Percentiles rank a stretch among this genome's conserved stretches.
Evolutionary conservation across 208 protist species (phyloP).

Genomic region (Trypanosoma vivax): DNA sequence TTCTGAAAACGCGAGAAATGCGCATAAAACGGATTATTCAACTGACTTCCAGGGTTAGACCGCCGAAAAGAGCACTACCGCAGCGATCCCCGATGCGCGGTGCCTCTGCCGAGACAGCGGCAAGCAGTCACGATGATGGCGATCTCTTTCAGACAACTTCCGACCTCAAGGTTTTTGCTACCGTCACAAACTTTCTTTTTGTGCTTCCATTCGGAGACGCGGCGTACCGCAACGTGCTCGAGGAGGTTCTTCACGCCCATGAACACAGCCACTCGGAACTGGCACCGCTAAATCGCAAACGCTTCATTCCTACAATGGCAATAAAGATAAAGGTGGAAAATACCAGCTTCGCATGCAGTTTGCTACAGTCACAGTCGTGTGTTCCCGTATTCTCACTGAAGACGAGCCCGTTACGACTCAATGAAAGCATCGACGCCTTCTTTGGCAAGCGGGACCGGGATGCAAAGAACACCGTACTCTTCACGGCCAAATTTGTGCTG

Average conservation of each 20-base stretch:
- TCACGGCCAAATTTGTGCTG: constrained; percentile 45
- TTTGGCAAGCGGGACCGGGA: neutral
- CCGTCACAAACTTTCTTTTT: constrained; percentile 59
- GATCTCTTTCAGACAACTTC: constrained; percentile 31
- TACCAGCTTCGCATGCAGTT: constrained; percentile 44
- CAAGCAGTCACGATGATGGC: constrained; percentile 7
- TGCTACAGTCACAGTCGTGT: constrained; percentile 10
- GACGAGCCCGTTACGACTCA: neutral
- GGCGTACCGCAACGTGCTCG: constrained; percentile 63
- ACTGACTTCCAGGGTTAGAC: constrained; percentile 43
- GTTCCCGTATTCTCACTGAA: neutral
- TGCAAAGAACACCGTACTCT: constrained; percentile 4
- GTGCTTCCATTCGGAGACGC: constrained; percentile 82
- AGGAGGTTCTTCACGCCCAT: constrained; percentile 46
- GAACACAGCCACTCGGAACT: constrained; percentile 35
- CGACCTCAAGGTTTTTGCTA: constrained; percentile 47
- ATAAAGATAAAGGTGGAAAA: constrained; percentile 58
- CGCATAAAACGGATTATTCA: constrained; percentile 28
- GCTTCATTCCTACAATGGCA: constrained; percentile 75
- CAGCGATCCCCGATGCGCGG: constrained; percentile 7
- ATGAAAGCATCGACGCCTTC: neutral
- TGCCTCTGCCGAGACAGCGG: constrained; percentile 5
- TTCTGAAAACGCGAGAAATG: constrained; percentile 32
- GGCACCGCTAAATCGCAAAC: constrained; percentile 36
- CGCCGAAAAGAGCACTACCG: constrained; percentile 19